A percentile compares a stretch with the other conserved stretches of the same genome.
phyloP scores from a whole-genome alignment of 2,329 filamentous ascomycete genomes.

The Ophiostoma sp. region DNA sequence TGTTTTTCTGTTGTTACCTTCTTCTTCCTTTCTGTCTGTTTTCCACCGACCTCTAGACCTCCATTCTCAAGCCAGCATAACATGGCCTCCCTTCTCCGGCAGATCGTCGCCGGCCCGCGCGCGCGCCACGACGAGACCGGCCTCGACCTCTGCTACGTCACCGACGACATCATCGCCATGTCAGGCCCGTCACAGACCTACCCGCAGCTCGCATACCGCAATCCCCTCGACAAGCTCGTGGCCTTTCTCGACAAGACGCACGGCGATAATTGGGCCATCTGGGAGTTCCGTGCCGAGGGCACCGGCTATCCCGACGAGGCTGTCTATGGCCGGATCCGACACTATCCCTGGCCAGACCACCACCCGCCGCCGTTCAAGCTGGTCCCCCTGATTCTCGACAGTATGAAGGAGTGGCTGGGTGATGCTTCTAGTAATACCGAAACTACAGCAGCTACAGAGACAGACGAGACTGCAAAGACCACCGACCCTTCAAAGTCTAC shows the following conservation, averaged over 20 bases:
- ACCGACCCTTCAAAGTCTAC: neutral
- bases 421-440: constrained; percentile 27
- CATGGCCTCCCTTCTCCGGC: constrained; percentile 75
- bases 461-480: too few relatives aligned
- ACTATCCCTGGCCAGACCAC: constrained; percentile 96
- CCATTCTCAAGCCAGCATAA: neutral
- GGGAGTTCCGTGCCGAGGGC: constrained; percentile 95
- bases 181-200: constrained; percentile 88
- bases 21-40: neutral
- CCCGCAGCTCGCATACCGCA: constrained; percentile 87
- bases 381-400: constrained; percentile 81
- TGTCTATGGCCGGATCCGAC: constrained; percentile 77
- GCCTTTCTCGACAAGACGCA: constrained; percentile 84
- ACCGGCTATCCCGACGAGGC: constrained; percentile 90
- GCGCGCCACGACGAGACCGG: constrained; percentile 78
- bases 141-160: constrained; percentile 93
- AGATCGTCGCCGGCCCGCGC: constrained; percentile 85
- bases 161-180: constrained; percentile 66
- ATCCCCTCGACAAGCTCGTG: constrained; percentile 81
- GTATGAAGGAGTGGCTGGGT: constrained; percentile 84
- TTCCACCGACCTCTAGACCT: neutral
- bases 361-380: constrained; percentile 90
- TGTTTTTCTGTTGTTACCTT: neutral
- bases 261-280: constrained; percentile 81
- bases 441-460: neutral